Conservation (phyloP, 768 basidiomycete species). For the Tricholoma sp. region DNA sequence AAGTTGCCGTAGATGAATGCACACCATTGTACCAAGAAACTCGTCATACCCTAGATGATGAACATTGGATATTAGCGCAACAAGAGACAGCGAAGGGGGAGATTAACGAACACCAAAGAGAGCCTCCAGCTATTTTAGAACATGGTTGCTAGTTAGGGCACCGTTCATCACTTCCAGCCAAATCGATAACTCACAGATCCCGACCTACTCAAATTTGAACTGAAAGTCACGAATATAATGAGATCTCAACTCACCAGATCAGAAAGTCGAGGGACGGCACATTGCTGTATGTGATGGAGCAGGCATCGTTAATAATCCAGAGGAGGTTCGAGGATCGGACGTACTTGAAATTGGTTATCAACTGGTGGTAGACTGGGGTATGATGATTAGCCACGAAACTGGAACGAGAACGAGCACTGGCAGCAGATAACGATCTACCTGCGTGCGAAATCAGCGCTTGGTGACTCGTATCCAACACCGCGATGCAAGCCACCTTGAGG, state of each 20-base stretch:
- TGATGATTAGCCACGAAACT: too few species aligned
- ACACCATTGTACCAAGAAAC: conserved; percentile 45
- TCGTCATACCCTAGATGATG: conserved; percentile 39
- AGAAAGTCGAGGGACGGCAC: conserved; percentile 1
- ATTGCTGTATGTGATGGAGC: not conserved
- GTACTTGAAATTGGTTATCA: not conserved
- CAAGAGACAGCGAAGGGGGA: not conserved
- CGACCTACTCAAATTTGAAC: conserved; percentile 25
- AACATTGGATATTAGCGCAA: not conserved
- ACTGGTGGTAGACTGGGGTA: not conserved
- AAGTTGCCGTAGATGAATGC: conserved; percentile 14
- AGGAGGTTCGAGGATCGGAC: not conserved
- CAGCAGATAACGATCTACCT: too few species aligned
- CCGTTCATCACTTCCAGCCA: not conserved
- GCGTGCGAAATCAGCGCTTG: not conserved
- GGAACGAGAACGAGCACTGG: not conserved
- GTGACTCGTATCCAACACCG: not conserved
- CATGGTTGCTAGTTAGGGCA: not conserved
- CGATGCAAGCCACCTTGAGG: not conserved
- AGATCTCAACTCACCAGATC: conserved; percentile 5
- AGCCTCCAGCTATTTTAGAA: conserved; percentile 34
- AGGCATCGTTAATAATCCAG: not conserved
- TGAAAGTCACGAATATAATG: not conserved
- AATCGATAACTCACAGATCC: conserved; percentile 26
- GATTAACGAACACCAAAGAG: conserved; percentile 38